Evolutionary conservation across 306 rosid species (phyloP), one percentile per base, ranked within the genome.

Genomic region (Abrus precatorius): DNA sequence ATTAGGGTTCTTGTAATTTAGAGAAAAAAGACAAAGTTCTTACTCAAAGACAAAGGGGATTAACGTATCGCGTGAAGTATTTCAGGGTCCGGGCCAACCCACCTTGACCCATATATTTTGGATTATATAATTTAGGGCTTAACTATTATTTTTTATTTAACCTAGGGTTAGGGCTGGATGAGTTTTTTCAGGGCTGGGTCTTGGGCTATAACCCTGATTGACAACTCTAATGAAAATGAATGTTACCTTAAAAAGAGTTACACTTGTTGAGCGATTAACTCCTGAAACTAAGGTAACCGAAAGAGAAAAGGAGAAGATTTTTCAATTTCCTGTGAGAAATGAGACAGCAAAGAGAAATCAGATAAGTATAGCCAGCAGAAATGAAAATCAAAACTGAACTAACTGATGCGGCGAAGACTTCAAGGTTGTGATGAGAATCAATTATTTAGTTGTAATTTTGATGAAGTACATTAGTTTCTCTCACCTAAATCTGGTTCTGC

Each of bases 401-500:
- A 77, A 56, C 75, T 49, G 49, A 48, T 47, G 70, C 27, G 43
- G 13, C 53, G 7, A 70, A 4, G 41, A 10, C 9, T 66, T 59
- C 59, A 32, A 36, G 45, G 77, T 69, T 84, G 75, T 9, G 30
- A 63, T 53, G 45, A 55, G 30, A 83, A 44, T 49, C 28, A 4
- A n/a, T 14, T 49, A 61, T 49, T 43, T 1, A 10, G 80, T 81
- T 81, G 74, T 63, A 76, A 89, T 84, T 92, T 83, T 73, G 73
- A 11, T 64, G n/a, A 75, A 60, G 38, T 57, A 78, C 49, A 74
- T 55, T 4, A 44, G 60, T 71, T 67, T 67, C 81, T 76, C 84
- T 88, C 86, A 92, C 97, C 97, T 86, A 66, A 66, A 79, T 79
- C 77, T n/a, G 87, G 76, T 88, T 74, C 79, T n/a, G 72, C 83